Percentiles rank a stretch among this genome's conserved stretches.
Evolutionary conservation across 768 basidiomycete genomes (phyloP).

Genomic region (Mycena amicta): DNA sequence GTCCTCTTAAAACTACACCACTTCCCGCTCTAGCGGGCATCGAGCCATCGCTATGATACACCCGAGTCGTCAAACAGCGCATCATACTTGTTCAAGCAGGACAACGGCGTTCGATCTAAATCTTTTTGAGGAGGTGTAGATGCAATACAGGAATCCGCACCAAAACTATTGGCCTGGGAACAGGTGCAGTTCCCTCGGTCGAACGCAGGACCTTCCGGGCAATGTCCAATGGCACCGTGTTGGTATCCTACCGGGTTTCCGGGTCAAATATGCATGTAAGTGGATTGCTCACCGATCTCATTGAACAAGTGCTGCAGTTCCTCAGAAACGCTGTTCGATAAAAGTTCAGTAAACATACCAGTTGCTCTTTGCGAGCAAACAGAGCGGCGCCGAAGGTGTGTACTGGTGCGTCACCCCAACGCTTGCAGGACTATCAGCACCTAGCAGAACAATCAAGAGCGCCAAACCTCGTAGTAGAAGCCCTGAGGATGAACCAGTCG

Average conservation of each 20-base stretch:
- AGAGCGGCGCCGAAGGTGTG: constrained; percentile 61
- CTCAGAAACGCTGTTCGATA: neutral
- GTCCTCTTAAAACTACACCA: too few species aligned
- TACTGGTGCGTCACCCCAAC: constrained; percentile 88
- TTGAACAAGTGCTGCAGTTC: neutral
- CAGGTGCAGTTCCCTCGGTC: neutral
- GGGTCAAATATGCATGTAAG: neutral
- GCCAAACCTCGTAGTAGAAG: neutral
- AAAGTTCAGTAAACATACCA: neutral
- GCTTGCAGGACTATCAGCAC: too few species aligned
- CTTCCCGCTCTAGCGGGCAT: too few species aligned
- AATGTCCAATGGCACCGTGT: neutral
- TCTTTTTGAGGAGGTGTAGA: neutral
- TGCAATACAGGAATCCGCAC: neutral
- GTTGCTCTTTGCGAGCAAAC: neutral
- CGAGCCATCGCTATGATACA: too few species aligned
- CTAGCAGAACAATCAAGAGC: too few species aligned
- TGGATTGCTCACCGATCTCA: neutral
- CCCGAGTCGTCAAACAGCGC: neutral
- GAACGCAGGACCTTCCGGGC: neutral
- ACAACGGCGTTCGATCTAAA: neutral
- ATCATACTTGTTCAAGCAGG: neutral
- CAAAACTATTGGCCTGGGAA: neutral
- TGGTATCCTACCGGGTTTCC: too few species aligned
- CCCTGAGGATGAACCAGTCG: neutral